Conservation (phyloP, 1,139 yeast genomes). For the Nematodospora anomalae region DNA sequence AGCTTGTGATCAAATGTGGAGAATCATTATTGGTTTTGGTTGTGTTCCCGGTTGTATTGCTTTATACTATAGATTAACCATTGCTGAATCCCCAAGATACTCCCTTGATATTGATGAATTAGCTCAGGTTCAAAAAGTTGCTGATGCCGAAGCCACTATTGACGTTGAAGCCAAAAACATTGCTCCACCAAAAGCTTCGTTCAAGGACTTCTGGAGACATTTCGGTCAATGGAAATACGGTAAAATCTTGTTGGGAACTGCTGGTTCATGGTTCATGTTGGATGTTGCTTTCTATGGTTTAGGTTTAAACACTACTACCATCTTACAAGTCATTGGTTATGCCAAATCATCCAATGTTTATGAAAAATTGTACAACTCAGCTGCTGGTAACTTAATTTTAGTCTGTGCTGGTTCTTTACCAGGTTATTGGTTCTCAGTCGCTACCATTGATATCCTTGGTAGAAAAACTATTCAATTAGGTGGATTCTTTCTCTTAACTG, state of each 20-base stretch:
- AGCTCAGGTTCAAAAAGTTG: conserved; percentile 58
- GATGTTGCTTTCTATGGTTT: conserved; percentile 95
- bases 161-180: conserved; percentile 47
- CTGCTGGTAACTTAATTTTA: conserved; percentile 86
- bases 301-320: conserved; percentile 74
- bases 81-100: conserved; percentile 93
- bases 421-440: conserved; percentile 83
- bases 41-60: conserved; percentile 85
- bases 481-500: conserved; percentile 71
- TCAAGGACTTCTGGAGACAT: conserved; percentile 62
- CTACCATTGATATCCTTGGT: conserved; percentile 74
- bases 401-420: conserved; percentile 92
- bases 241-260: conserved; percentile 86
- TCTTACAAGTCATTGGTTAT: conserved; percentile 82
- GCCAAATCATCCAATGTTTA: conserved; percentile 70
- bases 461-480: conserved; percentile 77
- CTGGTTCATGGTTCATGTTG: conserved; percentile 94
- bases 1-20: conserved; percentile 94
- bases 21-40: conserved; percentile 83
- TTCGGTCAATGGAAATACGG: conserved; percentile 88
- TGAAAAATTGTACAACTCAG: conserved; percentile 64
- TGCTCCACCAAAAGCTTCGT: conserved; percentile 59
- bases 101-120: conserved; percentile 69
- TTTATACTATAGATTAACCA: conserved; percentile 84
- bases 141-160: conserved; percentile 53